Base-by-base conservation (phyloP, 768 basidiomycete genomes). In the Termitomyces sp. region DNA sequence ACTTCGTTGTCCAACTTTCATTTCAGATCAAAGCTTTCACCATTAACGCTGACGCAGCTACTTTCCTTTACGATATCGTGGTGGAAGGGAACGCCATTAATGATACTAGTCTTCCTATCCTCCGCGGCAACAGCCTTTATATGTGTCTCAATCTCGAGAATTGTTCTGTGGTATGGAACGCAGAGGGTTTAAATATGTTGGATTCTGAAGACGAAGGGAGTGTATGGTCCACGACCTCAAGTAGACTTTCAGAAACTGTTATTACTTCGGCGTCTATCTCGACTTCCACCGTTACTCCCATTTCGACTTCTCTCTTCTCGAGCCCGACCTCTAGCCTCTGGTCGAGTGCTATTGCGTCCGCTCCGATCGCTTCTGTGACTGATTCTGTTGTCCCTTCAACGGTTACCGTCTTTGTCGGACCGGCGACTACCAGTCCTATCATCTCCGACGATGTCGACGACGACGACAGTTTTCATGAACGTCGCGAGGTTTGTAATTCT, bases 1-100 rank as follows among this genome's bases (percentile, higher is more conserved):
- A 90, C 67, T 89, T 86, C 62, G 62, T 79, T 55, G 67, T 89
- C 57, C 90, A 91, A 69, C 75, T 90, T 61, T 74, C 80, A 27
- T 75, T 92, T 45, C 90, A 92, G 71, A 80, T 78, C 50, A 78
- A 79, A 53, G 89, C 85, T 11, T 86, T 85, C 73, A 74, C 75
- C 12, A 82, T 82, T 71, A 91, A 91, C 62, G 77, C 77, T 9
- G 61, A 77, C 19, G 86, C 88, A 6, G 80, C 82, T 29, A 56
- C 66, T 27, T 78, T 84, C 61, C 73, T 91, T 54, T 70, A 71
- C 44, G 68, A 71, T 48, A 78, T 90, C 52, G 74, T 84, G 29
- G 45, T 67, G 29, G 71, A 81, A 63, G 84, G 81, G 31, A 69
- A 82, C 59, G 77, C 78, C 7, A 70, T 74, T 25, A 74, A 75